These are phyloP conservation scores for Anethum foeniculum DNA, from an alignment of 140 eudicot species.

Conservation along the genomic window DNA sequence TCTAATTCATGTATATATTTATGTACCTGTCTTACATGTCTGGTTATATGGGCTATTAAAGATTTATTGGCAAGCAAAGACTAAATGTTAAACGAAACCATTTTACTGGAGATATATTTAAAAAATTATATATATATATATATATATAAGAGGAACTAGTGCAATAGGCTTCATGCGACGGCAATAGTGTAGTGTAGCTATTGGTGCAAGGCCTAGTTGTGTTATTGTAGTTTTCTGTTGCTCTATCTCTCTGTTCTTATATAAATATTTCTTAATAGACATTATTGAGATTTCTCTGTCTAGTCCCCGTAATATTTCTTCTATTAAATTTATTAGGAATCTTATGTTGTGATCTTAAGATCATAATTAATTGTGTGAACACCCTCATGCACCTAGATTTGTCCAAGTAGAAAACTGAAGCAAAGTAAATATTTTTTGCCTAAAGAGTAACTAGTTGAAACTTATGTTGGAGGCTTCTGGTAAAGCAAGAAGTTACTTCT, in stretches of 20 bases:
- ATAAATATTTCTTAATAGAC: background rate
- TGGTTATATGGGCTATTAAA: slow-evolving; percentile 4
- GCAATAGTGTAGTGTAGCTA: background rate
- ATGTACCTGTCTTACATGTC: background rate
- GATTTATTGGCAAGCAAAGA: background rate
- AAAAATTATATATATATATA: background rate
- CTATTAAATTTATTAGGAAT: background rate
- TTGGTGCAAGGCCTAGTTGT: background rate
- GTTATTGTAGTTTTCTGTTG: background rate
- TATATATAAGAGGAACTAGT: background rate
- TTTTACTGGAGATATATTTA: background rate
- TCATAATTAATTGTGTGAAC: background rate
- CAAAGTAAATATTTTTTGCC: background rate
- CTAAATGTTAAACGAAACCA: background rate
- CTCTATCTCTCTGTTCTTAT: background rate
- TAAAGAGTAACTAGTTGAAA: background rate
- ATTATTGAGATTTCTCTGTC: background rate
- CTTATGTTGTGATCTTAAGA: background rate
- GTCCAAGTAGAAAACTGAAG: background rate
- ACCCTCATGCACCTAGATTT: background rate
- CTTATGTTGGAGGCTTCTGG: background rate
- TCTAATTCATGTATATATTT: background rate
- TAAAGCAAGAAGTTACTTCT: background rate
- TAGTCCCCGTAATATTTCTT: background rate
- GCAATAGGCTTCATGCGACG: background rate